Conservation (phyloP, 371 early-diverging fungal species). For the Haplosporangium sp. region DNA sequence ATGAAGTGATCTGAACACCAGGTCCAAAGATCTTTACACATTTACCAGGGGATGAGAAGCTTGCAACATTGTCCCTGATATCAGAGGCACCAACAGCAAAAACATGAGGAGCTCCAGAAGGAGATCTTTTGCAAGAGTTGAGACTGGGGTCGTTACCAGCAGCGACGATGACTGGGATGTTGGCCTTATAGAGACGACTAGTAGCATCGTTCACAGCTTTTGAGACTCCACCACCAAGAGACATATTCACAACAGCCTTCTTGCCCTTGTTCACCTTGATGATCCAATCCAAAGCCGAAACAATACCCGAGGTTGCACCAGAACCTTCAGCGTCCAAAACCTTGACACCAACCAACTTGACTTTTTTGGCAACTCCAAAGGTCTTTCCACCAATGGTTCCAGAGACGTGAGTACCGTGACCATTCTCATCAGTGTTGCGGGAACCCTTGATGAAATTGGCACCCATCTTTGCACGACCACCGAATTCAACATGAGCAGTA, state of each 20-base stretch:
- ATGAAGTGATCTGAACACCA: constrained; percentile 57
- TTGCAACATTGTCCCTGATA: constrained; percentile 59
- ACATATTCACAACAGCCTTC: constrained; percentile 70
- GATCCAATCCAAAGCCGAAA: constrained; percentile 81
- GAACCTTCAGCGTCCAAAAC: constrained; percentile 76
- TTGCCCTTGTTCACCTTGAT: constrained; percentile 55
- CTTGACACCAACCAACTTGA: constrained; percentile 85
- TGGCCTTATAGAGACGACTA: constrained; percentile 60
- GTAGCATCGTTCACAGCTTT: constrained; percentile 56
- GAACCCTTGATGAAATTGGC: constrained; percentile 65
- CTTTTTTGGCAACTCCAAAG: constrained; percentile 93
- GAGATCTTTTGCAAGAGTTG: constrained; percentile 76
- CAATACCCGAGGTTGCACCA: constrained; percentile 75
- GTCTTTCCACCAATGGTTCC: constrained; percentile 82
- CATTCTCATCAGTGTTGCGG: constrained; percentile 51
- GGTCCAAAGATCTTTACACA: constrained; percentile 76
- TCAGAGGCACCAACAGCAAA: constrained; percentile 78
- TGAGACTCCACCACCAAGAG: constrained; percentile 58
- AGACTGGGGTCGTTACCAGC: constrained; percentile 59
- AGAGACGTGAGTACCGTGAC: constrained; percentile 83
- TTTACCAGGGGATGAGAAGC: constrained; percentile 65
- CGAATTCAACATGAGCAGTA: constrained; percentile 81
- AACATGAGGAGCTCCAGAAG: constrained; percentile 71
- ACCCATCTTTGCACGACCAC: constrained; percentile 82
- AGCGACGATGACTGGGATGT: constrained; percentile 77